phyloP scores from a whole-genome alignment of 805 yeast genomes.

The Metschnikowia hibisci region DNA sequence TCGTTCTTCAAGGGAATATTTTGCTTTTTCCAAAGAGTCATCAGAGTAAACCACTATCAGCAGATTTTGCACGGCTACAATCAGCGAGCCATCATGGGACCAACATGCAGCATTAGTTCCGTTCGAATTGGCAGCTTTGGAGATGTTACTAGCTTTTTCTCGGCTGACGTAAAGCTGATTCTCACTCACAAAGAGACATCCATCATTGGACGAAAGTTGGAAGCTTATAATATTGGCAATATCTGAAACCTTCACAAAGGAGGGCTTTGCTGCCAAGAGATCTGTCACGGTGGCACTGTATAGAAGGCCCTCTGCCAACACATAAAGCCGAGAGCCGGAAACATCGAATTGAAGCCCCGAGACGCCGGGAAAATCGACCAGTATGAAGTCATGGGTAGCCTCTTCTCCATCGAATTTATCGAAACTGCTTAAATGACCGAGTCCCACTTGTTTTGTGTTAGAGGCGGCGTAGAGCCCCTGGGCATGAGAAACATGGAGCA shows the following conservation, averaged over 20 bases:
- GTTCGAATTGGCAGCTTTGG: background rate
- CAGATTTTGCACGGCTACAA: conserved; percentile 5
- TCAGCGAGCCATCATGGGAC: conserved; percentile 6
- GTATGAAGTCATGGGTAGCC: conserved; percentile 5
- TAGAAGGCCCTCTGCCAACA: conserved; percentile 22
- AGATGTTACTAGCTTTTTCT: background rate
- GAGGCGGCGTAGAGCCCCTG: conserved; percentile 35
- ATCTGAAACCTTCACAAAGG: background rate
- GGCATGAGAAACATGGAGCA: conserved; percentile 35
- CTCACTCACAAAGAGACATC: conserved; percentile 15
- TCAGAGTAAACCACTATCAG: conserved; percentile 2
- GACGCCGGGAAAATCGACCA: conserved; percentile 14
- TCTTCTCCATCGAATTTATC: conserved; percentile 20
- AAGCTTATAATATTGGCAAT: conserved; percentile 15
- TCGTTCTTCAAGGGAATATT: conserved; percentile 12
- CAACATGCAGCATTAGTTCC: conserved; percentile 9
- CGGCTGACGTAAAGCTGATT: conserved; percentile 15
- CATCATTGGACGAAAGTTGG: conserved; percentile 20
- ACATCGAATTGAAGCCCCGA: conserved; percentile 18
- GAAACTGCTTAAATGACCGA: conserved; percentile 32
- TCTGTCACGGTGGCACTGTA: conserved; percentile 14
- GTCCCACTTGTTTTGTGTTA: conserved; percentile 29
- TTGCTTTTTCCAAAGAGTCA: background rate
- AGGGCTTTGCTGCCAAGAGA: conserved; percentile 1
- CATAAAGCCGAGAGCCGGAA: conserved; percentile 21